phyloP scores from a whole-genome alignment of 2,329 filamentous ascomycete species.

The Graphilbum sp. region DNA sequence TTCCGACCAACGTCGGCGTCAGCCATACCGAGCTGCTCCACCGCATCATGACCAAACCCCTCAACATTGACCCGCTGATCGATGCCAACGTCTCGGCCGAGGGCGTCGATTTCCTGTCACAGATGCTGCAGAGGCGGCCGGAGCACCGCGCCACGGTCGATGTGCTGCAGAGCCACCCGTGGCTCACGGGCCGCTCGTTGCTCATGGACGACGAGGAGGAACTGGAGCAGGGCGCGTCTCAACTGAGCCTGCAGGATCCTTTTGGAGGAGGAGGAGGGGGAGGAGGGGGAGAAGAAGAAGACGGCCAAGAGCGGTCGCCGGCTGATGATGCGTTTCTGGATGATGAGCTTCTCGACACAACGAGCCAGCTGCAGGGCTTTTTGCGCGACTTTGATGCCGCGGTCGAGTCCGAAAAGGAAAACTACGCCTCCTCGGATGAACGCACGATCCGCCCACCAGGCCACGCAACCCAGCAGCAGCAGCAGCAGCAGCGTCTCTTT shows the following conservation, averaged over 20 bases:
- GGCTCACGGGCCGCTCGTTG: conserved; percentile 36
- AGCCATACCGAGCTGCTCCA: conserved; percentile 66
- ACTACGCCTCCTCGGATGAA: conserved; percentile 25
- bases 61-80: conserved; percentile 51
- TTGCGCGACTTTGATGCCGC: conserved; percentile 12
- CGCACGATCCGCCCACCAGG: too few relatives aligned
- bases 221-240: conserved; percentile 41
- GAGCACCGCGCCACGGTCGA: conserved; percentile 57
- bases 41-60: conserved; percentile 64
- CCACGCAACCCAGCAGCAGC: conserved; percentile 9
- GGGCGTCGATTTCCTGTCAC: conserved; percentile 57
- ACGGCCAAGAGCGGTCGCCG: conserved; percentile 10
- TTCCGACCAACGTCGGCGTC: conserved; percentile 58
- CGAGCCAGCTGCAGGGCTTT: conserved; percentile 16
- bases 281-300: background rate
- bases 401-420: conserved; percentile 69
- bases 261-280: conserved; percentile 1
- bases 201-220: conserved; percentile 42
- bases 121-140: conserved; percentile 73
- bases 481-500: conserved; percentile 24
- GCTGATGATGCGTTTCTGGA: conserved; percentile 16
- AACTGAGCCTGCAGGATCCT: conserved; percentile 38
- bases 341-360: conserved; percentile 14
- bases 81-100: conserved; percentile 40
- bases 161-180: conserved; percentile 54